Conservation (phyloP, 1,284 basidiomycete species). For the Hypsizygus ulmarius region DNA sequence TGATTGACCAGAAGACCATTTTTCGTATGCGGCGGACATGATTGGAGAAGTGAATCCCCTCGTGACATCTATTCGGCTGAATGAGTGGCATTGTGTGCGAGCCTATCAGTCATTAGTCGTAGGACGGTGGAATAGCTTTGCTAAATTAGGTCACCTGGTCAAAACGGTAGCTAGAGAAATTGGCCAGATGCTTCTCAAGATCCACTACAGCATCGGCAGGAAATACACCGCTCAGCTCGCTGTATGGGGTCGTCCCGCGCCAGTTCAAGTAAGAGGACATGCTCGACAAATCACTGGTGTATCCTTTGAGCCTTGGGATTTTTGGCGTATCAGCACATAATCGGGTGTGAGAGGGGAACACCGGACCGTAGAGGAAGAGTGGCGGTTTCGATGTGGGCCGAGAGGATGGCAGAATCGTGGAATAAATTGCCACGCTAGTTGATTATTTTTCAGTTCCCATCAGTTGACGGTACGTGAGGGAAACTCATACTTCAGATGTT, state of each 20-base stretch:
- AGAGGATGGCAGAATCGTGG: conserved; percentile 61
- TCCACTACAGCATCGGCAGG: conserved; percentile 36
- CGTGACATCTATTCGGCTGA: conserved; percentile 49
- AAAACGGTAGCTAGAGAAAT: conserved; percentile 41
- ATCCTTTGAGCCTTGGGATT: conserved; percentile 37
- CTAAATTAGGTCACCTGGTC: conserved; percentile 21
- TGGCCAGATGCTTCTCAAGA: conserved; percentile 35
- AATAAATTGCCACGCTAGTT: conserved; percentile 44
- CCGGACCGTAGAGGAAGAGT: conserved; percentile 65
- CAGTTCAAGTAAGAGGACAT: conserved; percentile 52
- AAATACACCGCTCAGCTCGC: conserved; percentile 55
- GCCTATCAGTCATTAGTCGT: neutral
- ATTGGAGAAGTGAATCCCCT: conserved; percentile 48
- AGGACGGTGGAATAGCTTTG: neutral
- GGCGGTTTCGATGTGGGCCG: conserved; percentile 62
- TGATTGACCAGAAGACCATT: conserved; percentile 31
- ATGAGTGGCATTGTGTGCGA: conserved; percentile 17
- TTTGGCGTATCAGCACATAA: neutral
- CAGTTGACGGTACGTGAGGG: conserved; percentile 4
- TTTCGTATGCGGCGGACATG: conserved; percentile 34
- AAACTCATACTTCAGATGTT: conserved; percentile 37
- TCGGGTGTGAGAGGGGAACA: neutral
- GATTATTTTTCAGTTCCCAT: conserved; percentile 9
- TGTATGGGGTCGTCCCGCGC: conserved; percentile 53
- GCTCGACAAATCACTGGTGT: conserved; percentile 43